These are phyloP conservation scores for Lizanozyma gosingica DNA, from an alignment of 1,139 yeast genomes.

Conservation along the genomic window DNA sequence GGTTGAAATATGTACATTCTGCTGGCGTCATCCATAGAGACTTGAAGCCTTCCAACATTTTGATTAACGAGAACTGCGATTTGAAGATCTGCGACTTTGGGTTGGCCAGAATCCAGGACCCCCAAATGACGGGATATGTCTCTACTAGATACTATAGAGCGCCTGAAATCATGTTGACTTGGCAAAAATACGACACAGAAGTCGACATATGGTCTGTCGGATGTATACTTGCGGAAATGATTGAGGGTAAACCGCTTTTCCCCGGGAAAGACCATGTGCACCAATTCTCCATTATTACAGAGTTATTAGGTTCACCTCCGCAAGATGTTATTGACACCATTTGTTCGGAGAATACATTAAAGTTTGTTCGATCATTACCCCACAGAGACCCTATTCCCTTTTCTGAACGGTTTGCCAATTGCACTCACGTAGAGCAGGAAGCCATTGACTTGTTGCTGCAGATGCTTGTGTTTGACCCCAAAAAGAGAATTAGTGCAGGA, in stretches of 20 bases:
- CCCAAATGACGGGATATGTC: slow-evolving; percentile 98
- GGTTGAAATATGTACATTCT: slow-evolving; percentile 89
- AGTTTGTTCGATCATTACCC: slow-evolving; percentile 91
- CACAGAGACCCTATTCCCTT: slow-evolving; percentile 88
- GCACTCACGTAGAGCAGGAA: slow-evolving; percentile 76
- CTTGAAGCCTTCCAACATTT: slow-evolving; percentile 84
- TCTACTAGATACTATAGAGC: slow-evolving; percentile 96
- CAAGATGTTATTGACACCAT: slow-evolving; percentile 92
- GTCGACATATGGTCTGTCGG: slow-evolving; percentile 99
- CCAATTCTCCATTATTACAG: slow-evolving; percentile 94
- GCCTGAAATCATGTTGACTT: slow-evolving; percentile 97
- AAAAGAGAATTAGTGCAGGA: slow-evolving; percentile 86
- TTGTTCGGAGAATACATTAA: slow-evolving; percentile 88
- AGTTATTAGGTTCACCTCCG: slow-evolving; percentile 93
- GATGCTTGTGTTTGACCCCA: slow-evolving; percentile 92
- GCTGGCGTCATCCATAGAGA: slow-evolving; percentile 97
- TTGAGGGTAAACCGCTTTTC: slow-evolving; percentile 96
- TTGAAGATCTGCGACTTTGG: slow-evolving; percentile 96
- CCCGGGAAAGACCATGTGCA: slow-evolving; percentile 99
- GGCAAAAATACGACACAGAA: slow-evolving; percentile 99
- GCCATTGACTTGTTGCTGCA: slow-evolving; percentile 83
- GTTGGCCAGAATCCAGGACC: slow-evolving; percentile 92
- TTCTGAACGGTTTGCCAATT: slow-evolving; percentile 59
- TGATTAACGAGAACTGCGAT: slow-evolving; percentile 93
- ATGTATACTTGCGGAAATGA: slow-evolving; percentile 96